phyloP scores from a whole-genome alignment of 2,329 filamentous ascomycete genomes.

The Graphilbum sp. region DNA sequence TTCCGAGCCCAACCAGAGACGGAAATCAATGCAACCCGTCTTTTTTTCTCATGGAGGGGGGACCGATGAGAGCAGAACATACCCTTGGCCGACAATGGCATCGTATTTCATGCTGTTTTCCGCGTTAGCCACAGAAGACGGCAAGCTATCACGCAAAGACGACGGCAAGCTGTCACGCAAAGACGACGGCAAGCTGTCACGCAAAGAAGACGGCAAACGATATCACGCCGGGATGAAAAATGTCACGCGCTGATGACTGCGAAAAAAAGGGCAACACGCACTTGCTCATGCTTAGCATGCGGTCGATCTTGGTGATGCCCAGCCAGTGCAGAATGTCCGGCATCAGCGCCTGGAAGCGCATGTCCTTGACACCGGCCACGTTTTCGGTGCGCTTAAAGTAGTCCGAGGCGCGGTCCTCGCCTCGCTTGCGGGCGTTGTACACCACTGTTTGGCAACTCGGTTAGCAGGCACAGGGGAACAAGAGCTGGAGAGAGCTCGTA shows the following conservation, averaged over 20 bases:
- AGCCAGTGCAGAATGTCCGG: slow-evolving; percentile 96
- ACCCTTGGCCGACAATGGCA: slow-evolving; percentile 71
- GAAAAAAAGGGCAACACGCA: slow-evolving; percentile 33
- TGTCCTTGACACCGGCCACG: slow-evolving; percentile 89
- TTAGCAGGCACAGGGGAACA: slow-evolving; percentile 4
- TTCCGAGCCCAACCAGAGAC: not conserved
- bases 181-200: no score
- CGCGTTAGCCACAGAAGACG: slow-evolving; percentile 1
- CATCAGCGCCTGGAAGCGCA: slow-evolving; percentile 98
- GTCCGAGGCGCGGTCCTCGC: slow-evolving; percentile 65
- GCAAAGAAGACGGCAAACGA: no score
- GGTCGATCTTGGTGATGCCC: slow-evolving; percentile 94
- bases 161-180: no score
- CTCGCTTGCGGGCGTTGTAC: slow-evolving; percentile 69
- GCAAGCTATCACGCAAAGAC: no score
- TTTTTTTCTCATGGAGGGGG: no score
- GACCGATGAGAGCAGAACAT: slow-evolving; percentile 13
- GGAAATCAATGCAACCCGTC: not conserved
- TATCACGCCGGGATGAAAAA: no score
- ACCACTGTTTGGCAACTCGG: slow-evolving; percentile 30
- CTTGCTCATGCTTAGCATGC: slow-evolving; percentile 98
- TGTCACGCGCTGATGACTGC: no score
- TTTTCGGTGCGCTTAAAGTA: slow-evolving; percentile 98
- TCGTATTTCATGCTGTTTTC: slow-evolving; percentile 67
- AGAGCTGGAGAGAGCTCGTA: slow-evolving; percentile 4